These are phyloP conservation scores for Cystofilobasidium macerans DNA, from an alignment of 768 basidiomycete genomes.

Conservation along the genomic window DNA sequence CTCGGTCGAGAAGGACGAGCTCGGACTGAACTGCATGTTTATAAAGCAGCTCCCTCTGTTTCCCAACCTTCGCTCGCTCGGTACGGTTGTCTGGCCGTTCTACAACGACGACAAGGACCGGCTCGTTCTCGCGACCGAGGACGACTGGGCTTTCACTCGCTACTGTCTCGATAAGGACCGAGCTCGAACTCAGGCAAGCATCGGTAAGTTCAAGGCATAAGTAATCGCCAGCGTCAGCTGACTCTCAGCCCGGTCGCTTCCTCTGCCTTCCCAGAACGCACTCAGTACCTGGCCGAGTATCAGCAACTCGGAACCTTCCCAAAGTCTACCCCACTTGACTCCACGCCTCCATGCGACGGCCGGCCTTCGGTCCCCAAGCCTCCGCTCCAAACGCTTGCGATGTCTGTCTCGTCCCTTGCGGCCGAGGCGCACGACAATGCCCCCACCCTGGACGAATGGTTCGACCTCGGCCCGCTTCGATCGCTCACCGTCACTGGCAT, in stretches of 20 bases:
- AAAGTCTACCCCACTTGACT: not conserved
- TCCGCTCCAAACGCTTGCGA: not conserved
- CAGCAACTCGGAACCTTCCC: not conserved
- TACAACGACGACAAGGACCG: not conserved
- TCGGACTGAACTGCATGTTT: not conserved
- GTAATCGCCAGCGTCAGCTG: no score
- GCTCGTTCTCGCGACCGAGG: not conserved
- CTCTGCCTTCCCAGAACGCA: not conserved
- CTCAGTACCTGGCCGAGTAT: not conserved
- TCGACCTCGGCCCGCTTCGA: not conserved
- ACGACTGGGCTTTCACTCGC: not conserved
- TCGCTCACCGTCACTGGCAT: not conserved
- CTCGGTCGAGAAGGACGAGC: not conserved
- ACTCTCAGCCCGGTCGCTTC: no score
- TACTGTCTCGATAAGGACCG: not conserved
- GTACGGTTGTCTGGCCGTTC: not conserved
- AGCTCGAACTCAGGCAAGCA: not conserved
- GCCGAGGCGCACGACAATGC: not conserved
- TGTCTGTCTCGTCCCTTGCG: not conserved
- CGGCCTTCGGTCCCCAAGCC: no score
- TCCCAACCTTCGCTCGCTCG: not conserved
- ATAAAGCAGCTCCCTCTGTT: not conserved
- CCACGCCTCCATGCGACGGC: not conserved
- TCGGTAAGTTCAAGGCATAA: not conserved
- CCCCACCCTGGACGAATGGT: not conserved